phyloP scores from a whole-genome alignment of 2,329 filamentous ascomycete species.

The Daldinia sp. region DNA sequence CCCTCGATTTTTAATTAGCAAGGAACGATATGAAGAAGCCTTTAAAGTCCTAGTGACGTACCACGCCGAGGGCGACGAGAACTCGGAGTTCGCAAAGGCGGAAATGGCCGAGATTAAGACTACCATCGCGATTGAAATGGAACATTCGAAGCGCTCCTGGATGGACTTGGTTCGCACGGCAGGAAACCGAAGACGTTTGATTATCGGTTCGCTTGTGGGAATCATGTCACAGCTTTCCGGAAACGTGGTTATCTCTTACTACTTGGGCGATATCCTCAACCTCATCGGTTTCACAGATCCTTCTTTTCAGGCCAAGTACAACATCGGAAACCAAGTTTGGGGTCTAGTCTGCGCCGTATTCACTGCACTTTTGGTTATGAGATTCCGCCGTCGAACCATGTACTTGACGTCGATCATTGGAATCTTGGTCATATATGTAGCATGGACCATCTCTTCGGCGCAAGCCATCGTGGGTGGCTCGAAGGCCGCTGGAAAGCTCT shows the following conservation, averaged over 20 bases:
- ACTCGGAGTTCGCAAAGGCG: slow-evolving; percentile 55
- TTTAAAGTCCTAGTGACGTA: slow-evolving; percentile 47
- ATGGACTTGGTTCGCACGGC: slow-evolving; percentile 58
- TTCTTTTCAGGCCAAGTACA: slow-evolving; percentile 53
- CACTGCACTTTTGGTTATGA: slow-evolving; percentile 54
- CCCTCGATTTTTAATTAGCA: slow-evolving; percentile 44
- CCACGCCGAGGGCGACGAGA: slow-evolving; percentile 56
- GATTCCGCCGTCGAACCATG: slow-evolving; percentile 58
- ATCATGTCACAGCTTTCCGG: slow-evolving; percentile 64
- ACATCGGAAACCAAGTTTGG: slow-evolving; percentile 58
- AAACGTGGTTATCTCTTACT: slow-evolving; percentile 59
- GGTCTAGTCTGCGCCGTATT: slow-evolving; percentile 54
- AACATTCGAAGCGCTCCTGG: slow-evolving; percentile 62
- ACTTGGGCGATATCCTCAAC: slow-evolving; percentile 56
- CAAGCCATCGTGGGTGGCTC: slow-evolving; percentile 43
- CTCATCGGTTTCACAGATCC: slow-evolving; percentile 56
- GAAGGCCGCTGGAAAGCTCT: slow-evolving; percentile 48
- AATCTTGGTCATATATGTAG: slow-evolving; percentile 62
- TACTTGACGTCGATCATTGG: slow-evolving; percentile 60
- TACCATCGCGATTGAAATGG: slow-evolving; percentile 54
- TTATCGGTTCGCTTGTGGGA: slow-evolving; percentile 59
- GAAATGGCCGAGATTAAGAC: slow-evolving; percentile 65
- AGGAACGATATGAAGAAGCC: slow-evolving; percentile 46
- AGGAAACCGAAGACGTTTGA: slow-evolving; percentile 59
- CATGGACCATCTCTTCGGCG: slow-evolving; percentile 60